Evolutionary conservation across 768 basidiomycete genomes (phyloP).

Genomic region (Termitomyces eurrhizus): DNA sequence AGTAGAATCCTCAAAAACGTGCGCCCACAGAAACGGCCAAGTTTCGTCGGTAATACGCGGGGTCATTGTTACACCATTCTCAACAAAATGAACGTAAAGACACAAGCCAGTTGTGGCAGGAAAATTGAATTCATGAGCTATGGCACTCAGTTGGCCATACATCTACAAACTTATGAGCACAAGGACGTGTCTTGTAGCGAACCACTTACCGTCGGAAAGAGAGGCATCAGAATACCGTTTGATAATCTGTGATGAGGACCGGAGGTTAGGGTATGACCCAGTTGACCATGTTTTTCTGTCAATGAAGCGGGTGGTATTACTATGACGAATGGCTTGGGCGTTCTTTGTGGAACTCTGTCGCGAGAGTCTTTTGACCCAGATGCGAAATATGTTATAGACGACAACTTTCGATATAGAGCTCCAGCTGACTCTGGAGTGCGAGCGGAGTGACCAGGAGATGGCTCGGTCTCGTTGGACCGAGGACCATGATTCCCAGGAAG

Average conservation of each 20-base stretch:
- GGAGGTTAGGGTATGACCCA: conserved; percentile 53
- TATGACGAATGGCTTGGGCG: conserved; percentile 55
- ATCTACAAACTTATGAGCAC: conserved; percentile 40
- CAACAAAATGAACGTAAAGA: conserved; percentile 67
- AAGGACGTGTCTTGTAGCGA: neutral
- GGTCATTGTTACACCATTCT: conserved; percentile 50
- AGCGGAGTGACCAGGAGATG: conserved; percentile 12
- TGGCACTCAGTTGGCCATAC: conserved; percentile 71
- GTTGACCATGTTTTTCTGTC: conserved; percentile 51
- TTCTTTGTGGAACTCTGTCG: conserved; percentile 35
- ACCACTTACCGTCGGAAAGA: conserved; percentile 60
- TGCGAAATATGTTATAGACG: conserved; percentile 54
- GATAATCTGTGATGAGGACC: conserved; percentile 59
- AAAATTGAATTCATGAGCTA: conserved; percentile 79
- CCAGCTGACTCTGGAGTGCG: conserved; percentile 27
- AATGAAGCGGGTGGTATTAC: conserved; percentile 63
- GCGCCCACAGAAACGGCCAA: conserved; percentile 71
- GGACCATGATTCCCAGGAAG: conserved; percentile 15
- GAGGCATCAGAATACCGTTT: conserved; percentile 70
- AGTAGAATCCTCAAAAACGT: conserved; percentile 45
- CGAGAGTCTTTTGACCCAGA: conserved; percentile 41
- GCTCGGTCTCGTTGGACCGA: conserved; percentile 5
- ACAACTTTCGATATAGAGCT: conserved; percentile 38
- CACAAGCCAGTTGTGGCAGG: conserved; percentile 75
- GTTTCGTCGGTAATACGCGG: conserved; percentile 77